Evolutionary conservation across 2,329 filamentous ascomycete species (phyloP).

Genomic region (Exophiala xenobiotica): DNA sequence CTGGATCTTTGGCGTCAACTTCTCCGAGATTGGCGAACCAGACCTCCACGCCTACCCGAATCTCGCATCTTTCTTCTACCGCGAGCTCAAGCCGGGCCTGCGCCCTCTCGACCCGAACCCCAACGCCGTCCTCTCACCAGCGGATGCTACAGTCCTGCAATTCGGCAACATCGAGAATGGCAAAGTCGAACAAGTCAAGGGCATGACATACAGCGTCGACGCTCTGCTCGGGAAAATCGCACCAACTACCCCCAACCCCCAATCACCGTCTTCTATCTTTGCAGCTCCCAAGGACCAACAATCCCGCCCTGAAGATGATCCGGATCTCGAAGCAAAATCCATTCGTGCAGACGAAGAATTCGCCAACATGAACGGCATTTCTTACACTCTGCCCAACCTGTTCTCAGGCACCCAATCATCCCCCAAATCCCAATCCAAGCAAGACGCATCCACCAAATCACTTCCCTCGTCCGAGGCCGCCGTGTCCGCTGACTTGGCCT

Average conservation of each 20-base stretch:
- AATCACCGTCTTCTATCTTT: conserved; percentile 35
- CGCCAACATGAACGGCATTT: conserved; percentile 88
- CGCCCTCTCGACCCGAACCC: conserved; percentile 80
- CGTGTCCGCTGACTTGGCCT: conserved; percentile 80
- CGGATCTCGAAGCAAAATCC: conserved; percentile 35
- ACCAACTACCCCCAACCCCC: conserved; percentile 47
- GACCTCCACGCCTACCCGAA: conserved; percentile 91
- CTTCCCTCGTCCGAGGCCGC: conserved; percentile 74
- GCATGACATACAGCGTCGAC: conserved; percentile 95
- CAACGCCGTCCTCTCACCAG: conserved; percentile 78
- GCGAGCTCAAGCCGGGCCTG: conserved; percentile 82
- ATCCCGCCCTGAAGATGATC: conserved; percentile 34
- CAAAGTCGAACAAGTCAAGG: conserved; percentile 97
- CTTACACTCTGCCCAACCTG: conserved; percentile 85
- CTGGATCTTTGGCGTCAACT: conserved; percentile 84
- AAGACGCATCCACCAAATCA: conserved; percentile 68
- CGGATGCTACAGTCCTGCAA: conserved; percentile 87
- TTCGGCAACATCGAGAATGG: conserved; percentile 89
- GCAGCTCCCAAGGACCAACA: conserved; percentile 39
- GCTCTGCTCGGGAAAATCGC: conserved; percentile 71
- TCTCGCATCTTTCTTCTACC: conserved; percentile 95
- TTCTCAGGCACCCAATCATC: conserved; percentile 67
- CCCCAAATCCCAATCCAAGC: conserved; percentile 61
- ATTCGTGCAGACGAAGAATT: conserved; percentile 88
- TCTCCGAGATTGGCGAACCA: conserved; percentile 81